phyloP scores from a whole-genome alignment of 1,139 yeast genomes.

The Magnusiomyces suaveolens region DNA sequence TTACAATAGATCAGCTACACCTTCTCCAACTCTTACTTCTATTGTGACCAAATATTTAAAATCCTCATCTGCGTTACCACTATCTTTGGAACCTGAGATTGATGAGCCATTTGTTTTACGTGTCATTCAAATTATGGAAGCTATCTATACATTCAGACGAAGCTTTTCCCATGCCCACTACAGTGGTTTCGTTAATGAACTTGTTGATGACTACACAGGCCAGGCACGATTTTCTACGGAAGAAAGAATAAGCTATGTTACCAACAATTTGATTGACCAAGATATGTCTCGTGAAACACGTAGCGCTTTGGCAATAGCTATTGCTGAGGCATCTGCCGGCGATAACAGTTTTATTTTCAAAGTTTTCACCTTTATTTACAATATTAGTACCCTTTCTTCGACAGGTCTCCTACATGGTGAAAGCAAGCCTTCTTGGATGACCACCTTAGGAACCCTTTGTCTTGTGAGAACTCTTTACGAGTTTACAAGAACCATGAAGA shows the following conservation, averaged over 20 bases:
- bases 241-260: conserved; percentile 8
- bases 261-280: conserved; percentile 3
- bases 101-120: background rate
- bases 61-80: background rate
- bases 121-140: conserved; percentile 9
- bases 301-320: background rate
- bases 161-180: conserved; percentile 11
- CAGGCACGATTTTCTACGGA: conserved; percentile 6
- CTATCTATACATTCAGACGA: conserved; percentile 8
- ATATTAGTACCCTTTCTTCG: background rate
- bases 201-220: conserved; percentile 10
- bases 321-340: conserved; percentile 6
- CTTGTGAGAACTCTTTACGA: conserved; percentile 18
- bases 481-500: conserved; percentile 15
- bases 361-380: background rate
- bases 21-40: conserved; percentile 8
- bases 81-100: background rate
- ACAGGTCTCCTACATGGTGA: background rate
- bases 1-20: conserved; percentile 19
- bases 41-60: background rate
- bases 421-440: conserved; percentile 6
- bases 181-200: conserved; percentile 5
- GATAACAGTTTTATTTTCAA: background rate
- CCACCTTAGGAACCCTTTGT: conserved; percentile 18
- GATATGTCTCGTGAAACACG: conserved; percentile 5